Evolutionary conservation across 2,329 filamentous ascomycete species (phyloP), one percentile per base, ranked within the genome.

Genomic region (Aureobasidium uvarum): DNA sequence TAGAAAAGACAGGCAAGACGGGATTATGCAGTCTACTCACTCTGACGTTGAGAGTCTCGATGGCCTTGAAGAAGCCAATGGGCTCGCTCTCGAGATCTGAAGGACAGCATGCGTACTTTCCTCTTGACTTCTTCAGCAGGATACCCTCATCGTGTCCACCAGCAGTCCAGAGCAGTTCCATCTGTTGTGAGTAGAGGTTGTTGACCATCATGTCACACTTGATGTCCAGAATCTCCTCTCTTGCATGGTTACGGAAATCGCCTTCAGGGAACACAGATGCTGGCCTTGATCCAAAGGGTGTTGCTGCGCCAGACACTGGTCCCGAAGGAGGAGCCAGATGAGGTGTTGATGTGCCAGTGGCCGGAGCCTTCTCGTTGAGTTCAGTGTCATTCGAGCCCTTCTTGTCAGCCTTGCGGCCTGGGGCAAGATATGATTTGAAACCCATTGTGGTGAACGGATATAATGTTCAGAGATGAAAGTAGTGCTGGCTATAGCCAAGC

Each of bases 191-290:
- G 72, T 86, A 84, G 2, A 89, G 79, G 81, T 83, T 88, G 69
- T 83, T 86, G 70, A 85, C 85, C 80, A 87, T 85, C 68, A 89
- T 82, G 72, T 88, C 84, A 69, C 79, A 81, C 72, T 84, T 86
- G 71, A 86, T 80, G 66, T 85, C 81, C 55, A 78, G 73, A 55
- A 85, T 74, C 48, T 78, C 79, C 39, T 83, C 80, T 59, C 75
- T 74, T 38, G 75, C 70, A 6, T 70, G 71, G 74, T 81, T 77
- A 31, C 75, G 72, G 66, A 72, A 76, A 43, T 76, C 74, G 45
- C 73, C 73, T 25, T 56, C 64, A 2, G 75, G 75, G 62, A 74
- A 75, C 11, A 76, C 67, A 5, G 77, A 78, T 13, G 66, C 71
- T 58, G 76, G 75, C 62, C 75, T 66, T 46, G 76, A 77, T 28